Evolutionary conservation across 192 early-diverging fungal species (phyloP).

Genomic region (Rhizophagus prolifer): DNA sequence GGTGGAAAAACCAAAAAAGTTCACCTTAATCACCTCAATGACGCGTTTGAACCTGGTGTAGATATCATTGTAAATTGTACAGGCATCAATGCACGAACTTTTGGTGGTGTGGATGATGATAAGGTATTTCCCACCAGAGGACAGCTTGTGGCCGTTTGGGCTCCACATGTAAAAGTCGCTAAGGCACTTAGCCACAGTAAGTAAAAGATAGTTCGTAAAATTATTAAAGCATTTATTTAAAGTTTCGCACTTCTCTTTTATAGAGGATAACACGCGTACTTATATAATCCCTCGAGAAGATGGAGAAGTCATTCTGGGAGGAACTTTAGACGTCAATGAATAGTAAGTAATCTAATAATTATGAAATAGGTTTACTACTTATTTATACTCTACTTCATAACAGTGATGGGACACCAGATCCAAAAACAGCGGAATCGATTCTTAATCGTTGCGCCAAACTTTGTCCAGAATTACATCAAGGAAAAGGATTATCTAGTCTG

Average conservation of each 20-base stretch:
- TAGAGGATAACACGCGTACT: background rate
- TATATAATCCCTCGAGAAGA: constrained; percentile 86
- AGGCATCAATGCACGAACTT: constrained; percentile 59
- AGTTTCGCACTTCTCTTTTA: background rate
- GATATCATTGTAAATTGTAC: constrained; percentile 80
- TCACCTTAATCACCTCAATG: constrained; percentile 43
- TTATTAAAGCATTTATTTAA: constrained; percentile 7
- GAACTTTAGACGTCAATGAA: constrained; percentile 55
- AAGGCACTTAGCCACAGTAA: constrained; percentile 42
- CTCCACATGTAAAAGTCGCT: constrained; percentile 66
- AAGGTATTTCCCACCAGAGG: constrained; percentile 69
- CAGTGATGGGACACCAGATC: constrained; percentile 33
- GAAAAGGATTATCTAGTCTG: constrained; percentile 36
- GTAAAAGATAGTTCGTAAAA: background rate
- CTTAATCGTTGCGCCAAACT: constrained; percentile 44
- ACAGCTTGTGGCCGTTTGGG: constrained; percentile 74
- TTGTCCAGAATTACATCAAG: constrained; percentile 48
- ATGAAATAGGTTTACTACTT: background rate
- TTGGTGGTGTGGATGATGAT: constrained; percentile 73
- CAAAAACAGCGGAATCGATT: constrained; percentile 36
- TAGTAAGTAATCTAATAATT: constrained; percentile 39
- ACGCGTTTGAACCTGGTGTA: constrained; percentile 44
- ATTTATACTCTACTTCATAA: constrained; percentile 22
- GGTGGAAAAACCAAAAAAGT: constrained; percentile 53
- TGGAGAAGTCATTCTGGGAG: constrained; percentile 76